Base-by-base conservation (phyloP, 164 flowering plant species). In the Tetrastigma voinierianum region DNA sequence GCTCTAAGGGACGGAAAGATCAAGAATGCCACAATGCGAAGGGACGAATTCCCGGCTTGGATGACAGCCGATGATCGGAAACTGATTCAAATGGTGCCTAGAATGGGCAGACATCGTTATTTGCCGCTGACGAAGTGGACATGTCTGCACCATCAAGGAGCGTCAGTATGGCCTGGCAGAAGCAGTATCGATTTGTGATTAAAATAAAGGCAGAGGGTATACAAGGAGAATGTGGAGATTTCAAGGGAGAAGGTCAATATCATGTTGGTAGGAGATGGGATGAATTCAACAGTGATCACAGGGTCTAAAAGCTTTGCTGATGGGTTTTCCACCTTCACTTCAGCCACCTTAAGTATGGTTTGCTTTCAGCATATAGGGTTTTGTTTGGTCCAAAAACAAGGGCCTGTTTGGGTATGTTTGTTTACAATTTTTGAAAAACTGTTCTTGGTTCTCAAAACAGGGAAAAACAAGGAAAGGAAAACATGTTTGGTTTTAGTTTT, bases 221-320 rank as follows among this genome's bases (percentile, higher is more conserved):
- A 88, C 69, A 51, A 64, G 0, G 93, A 88, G 72, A 81, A 73
- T 45, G 83, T 88, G 44, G 72, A 62, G 68, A 70, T 84, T 3
- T 47, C 76, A 4, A 78, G 80, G 56, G 67, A 77, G 10, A 83
- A 78, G 69, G 40, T 63, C 18, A 84, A 85, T 52, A 72, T 88
- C 18, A 76, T 87, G 80, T 62, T 86, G 54, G 56, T 82, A 12
- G 94, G 94, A 46, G 88, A 82, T 43, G 93, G 89, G 16, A 74
- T 74, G 76, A 73, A 64, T 24, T 71, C 74, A 0, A 84, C 93
- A 3, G 55, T 83, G 7, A 79, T 86, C 72, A 71, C 75, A 0
- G 84, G 80, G 4, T 66, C 70, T 45, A 74, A 72, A 65, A 85
- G 70, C 57, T 67, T 82, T 21, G 74, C 46, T 17, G 86, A 81